A percentile compares a stretch with the other conserved stretches of the same genome.
These are phyloP conservation scores for Haplographium delicatum DNA, from an alignment of 495 filamentous ascomycete species.

Conservation along the genomic window DNA sequence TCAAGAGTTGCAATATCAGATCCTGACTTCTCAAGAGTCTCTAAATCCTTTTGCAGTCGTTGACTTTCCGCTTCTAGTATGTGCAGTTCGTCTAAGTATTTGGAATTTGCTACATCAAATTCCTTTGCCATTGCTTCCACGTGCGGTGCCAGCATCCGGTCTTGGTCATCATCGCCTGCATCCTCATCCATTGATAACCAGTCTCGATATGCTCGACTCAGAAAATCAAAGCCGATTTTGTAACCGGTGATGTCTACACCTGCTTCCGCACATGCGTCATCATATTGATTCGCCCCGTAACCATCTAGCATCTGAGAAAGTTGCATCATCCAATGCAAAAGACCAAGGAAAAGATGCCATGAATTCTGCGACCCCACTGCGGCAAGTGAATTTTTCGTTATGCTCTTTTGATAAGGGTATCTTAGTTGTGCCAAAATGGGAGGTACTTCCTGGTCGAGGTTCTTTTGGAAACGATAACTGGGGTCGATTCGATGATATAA, in stretches of 20 bases:
- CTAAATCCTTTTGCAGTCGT: slow-evolving; percentile 71
- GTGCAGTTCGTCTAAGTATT: slow-evolving; percentile 74
- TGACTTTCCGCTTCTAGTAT: slow-evolving; percentile 80
- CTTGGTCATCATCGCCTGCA: slow-evolving; percentile 74
- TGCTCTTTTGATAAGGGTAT: slow-evolving; percentile 89
- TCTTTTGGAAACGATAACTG: slow-evolving; percentile 82
- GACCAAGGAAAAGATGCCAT: slow-evolving; percentile 87
- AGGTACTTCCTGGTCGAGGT: slow-evolving; percentile 90
- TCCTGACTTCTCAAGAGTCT: slow-evolving; percentile 77
- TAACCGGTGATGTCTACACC: slow-evolving; percentile 85
- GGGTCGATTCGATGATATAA: slow-evolving; percentile 94
- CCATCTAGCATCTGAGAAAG: slow-evolving; percentile 84
- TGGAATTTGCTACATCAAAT: slow-evolving; percentile 78
- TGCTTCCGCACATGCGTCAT: slow-evolving; percentile 77
- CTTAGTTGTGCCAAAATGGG: slow-evolving; percentile 85
- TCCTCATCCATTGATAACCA: slow-evolving; percentile 89
- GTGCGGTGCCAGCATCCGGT: slow-evolving; percentile 70
- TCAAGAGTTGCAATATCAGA: slow-evolving; percentile 79
- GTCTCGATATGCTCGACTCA: slow-evolving; percentile 82
- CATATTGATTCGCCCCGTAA: slow-evolving; percentile 68
- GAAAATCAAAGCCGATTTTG: slow-evolving; percentile 87
- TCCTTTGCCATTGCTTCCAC: slow-evolving; percentile 82
- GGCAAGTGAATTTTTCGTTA: slow-evolving; percentile 89
- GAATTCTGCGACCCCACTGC: slow-evolving; percentile 88
- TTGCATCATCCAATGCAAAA: slow-evolving; percentile 99